Base-by-base conservation (phyloP, 805 yeast genomes). In the Nakazawaea laoshanensis region DNA sequence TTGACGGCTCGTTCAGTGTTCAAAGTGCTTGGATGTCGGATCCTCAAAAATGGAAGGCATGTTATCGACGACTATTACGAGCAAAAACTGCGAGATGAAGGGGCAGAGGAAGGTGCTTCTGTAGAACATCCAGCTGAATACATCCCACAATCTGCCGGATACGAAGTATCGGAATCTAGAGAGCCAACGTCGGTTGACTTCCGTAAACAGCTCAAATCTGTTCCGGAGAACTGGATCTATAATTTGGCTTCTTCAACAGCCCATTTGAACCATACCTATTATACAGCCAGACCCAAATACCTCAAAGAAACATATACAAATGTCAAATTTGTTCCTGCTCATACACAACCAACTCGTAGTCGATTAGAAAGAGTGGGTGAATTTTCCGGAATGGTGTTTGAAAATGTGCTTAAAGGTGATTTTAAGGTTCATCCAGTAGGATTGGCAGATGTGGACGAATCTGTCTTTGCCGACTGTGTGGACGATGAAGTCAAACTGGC, bases 61-160 rank as follows among this genome's bases (percentile, higher is more conserved):
- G 80, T 84, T 19, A 66, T 61, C 9, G 98, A 92, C 59, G 98
- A 92, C 55, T 92, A 88, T 53, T 84, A 88, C 63, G 94, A 81
- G 49, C 70, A 65, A 27, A 50, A 56, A 36, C 74, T 77, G 1
- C 59, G 69, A 20, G 65, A 56, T 30, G 61, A 70, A 3, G 87
- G 86, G 23, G 80, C 74, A 19, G 67, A 69, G 12, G 74, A 76
- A 34, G 95, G 94, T 16, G 81, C 77, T 38, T 54, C 69, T 27
- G 87, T 85, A 1, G 84, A 76, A 42, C 81, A 82, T 2, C 70
- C 19, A 47, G 57, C 36, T 45, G 59, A 32, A 14, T 30, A 27
- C 21, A 20, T 8, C 10, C 23, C 10, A 42, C 81, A 82, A 2
- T 70, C 19, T 47, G 57, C 36, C 45, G 59, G 32, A 14, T 30